Conservation (phyloP, 352 stramenopile species). For the Phytophthora ohioensis region DNA sequence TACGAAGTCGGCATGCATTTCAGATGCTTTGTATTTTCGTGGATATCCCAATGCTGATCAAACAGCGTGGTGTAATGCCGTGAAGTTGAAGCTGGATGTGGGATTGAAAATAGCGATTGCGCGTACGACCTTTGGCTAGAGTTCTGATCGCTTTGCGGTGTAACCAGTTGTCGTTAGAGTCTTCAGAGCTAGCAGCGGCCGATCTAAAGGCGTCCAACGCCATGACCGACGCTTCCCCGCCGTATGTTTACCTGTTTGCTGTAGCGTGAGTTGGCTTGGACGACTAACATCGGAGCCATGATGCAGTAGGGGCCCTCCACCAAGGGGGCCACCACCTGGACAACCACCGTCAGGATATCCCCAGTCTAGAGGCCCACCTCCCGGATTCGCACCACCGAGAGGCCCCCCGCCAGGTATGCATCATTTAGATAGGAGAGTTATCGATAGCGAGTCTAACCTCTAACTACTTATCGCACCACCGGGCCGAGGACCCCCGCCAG, state of each 20-base stretch:
- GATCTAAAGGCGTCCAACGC: conserved; percentile 19
- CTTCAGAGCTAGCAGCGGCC: conserved; percentile 12
- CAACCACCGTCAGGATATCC: conserved; percentile 62
- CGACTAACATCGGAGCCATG: conserved; percentile 3
- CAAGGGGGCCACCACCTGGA: conserved; percentile 48
- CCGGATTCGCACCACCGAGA: conserved; percentile 54
- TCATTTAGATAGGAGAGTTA: neutral
- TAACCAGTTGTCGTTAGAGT: conserved; percentile 10
- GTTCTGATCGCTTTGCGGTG: neutral
- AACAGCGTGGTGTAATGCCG: neutral
- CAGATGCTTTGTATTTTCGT: conserved; percentile 10
- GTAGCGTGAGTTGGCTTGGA: neutral
- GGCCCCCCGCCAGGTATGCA: conserved; percentile 54
- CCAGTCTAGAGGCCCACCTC: conserved; percentile 61
- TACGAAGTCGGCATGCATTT: neutral
- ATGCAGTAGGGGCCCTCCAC: conserved; percentile 37
- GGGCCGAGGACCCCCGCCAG: no score
- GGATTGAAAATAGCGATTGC: conserved; percentile 30
- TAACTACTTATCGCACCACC: no score
- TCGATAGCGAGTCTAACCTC: conserved; percentile 1
- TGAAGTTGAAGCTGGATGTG: neutral
- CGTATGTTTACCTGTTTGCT: conserved; percentile 32
- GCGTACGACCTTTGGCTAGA: conserved; percentile 27
- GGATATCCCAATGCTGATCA: conserved; percentile 9
- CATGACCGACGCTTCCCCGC: conserved; percentile 42